Evolutionary conservation across 805 yeast genomes (phyloP).

Genomic region (Candida germanica): DNA sequence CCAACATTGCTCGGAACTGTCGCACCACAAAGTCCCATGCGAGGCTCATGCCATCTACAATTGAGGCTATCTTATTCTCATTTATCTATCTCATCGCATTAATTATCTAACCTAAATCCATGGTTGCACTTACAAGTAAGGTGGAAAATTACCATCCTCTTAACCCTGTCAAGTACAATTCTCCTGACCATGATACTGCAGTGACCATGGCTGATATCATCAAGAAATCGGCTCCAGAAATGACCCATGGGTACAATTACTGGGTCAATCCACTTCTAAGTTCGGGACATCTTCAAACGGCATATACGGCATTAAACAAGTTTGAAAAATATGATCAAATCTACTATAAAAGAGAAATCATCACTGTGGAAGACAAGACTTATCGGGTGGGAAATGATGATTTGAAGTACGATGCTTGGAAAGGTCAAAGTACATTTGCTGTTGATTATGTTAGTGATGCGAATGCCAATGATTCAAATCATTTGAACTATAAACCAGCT

Average conservation of each 20-base stretch:
- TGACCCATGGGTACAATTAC: conserved; percentile 34
- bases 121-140: conserved; percentile 17
- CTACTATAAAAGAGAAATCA: conserved; percentile 43
- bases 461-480: conserved; percentile 15
- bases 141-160: conserved; percentile 24
- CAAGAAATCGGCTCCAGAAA: conserved; percentile 36
- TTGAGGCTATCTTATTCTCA: too few relatives aligned
- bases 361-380: conserved; percentile 25
- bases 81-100: neutral
- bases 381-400: conserved; percentile 26
- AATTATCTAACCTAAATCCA: neutral
- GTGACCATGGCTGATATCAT: conserved; percentile 30
- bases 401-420: conserved; percentile 38
- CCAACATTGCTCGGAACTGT: too few relatives aligned
- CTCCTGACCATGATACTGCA: conserved; percentile 10
- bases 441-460: conserved; percentile 41
- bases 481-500: conserved; percentile 34
- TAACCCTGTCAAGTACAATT: conserved; percentile 18
- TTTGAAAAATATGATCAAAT: conserved; percentile 41
- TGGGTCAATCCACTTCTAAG: conserved; percentile 45
- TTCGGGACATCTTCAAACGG: conserved; percentile 49
- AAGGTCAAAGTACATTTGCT: conserved; percentile 46
- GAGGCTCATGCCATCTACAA: too few relatives aligned
- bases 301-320: conserved; percentile 45
- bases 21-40: too few relatives aligned